Percentiles rank a stretch among this genome's conserved stretches.
phyloP scores from a whole-genome alignment of 2,329 filamentous ascomycete genomes.

The Penicillium freii region DNA sequence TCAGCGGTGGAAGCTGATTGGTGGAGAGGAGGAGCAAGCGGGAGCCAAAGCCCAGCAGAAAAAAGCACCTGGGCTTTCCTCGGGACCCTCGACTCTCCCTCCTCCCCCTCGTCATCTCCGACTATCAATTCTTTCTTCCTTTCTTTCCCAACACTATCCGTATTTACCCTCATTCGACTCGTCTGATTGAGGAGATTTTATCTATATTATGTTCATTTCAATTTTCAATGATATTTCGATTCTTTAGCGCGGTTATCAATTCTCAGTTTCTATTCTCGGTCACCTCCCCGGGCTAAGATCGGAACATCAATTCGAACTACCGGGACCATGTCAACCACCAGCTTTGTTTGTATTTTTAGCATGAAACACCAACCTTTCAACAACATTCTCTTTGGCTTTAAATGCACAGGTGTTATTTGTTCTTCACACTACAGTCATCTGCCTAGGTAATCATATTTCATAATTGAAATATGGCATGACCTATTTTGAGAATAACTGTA shows the following conservation, averaged over 20 bases:
- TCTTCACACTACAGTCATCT: not conserved
- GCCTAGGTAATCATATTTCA: not conserved
- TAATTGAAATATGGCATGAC: not conserved
- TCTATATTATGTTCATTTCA: not conserved
- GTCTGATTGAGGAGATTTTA: conserved; percentile 41
- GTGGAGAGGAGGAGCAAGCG: conserved; percentile 39
- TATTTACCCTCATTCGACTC: conserved; percentile 68
- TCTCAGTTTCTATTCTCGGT: conserved; percentile 13
- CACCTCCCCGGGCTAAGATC: conserved; percentile 7
- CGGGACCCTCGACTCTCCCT: conserved; percentile 31
- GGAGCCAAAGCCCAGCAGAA: conserved; percentile 27
- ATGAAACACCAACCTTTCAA: conserved; percentile 1
- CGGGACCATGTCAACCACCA: conserved; percentile 11
- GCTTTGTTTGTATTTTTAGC: conserved; percentile 7
- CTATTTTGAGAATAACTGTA: not conserved
- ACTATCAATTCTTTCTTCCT: conserved; percentile 14
- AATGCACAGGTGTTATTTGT: not conserved
- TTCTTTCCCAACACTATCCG: conserved; percentile 41
- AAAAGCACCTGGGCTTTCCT: conserved; percentile 21
- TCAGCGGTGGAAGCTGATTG: conserved; percentile 32
- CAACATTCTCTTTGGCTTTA: not conserved
- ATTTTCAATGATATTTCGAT: conserved; percentile 3
- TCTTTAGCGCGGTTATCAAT: conserved; percentile 13
- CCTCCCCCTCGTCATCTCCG: conserved; percentile 35
- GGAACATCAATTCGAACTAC: conserved; percentile 4